Evolutionary conservation across 495 filamentous ascomycete genomes (phyloP).

Genomic region (Xylaria cubensis): DNA sequence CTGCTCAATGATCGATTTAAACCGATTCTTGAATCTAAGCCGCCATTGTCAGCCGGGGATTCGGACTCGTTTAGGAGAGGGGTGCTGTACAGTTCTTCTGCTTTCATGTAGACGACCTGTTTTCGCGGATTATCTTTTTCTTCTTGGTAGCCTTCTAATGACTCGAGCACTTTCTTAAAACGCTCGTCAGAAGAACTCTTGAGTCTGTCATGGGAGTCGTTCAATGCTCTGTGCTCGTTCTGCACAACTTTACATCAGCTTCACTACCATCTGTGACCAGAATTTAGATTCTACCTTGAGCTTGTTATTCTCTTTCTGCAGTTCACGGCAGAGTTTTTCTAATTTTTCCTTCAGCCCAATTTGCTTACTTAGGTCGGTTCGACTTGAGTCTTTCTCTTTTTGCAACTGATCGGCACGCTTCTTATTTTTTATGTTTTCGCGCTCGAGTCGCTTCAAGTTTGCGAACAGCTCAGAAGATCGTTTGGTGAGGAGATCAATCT

Average conservation of each 20-base stretch:
- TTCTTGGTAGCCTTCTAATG: slow-evolving; percentile 80
- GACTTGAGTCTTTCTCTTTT: slow-evolving; percentile 91
- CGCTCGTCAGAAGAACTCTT: slow-evolving; percentile 80
- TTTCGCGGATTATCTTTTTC: slow-evolving; percentile 78
- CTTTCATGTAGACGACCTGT: slow-evolving; percentile 76
- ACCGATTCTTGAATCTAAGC: slow-evolving; percentile 80
- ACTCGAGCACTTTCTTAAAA: slow-evolving; percentile 65
- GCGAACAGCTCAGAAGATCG: slow-evolving; percentile 89
- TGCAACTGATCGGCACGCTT: slow-evolving; percentile 93
- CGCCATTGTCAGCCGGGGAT: slow-evolving; percentile 36
- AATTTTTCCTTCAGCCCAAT: slow-evolving; percentile 89
- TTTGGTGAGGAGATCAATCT: slow-evolving; percentile 87
- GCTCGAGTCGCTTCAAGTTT: slow-evolving; percentile 93
- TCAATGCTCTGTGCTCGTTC: slow-evolving; percentile 89
- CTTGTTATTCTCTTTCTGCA: slow-evolving; percentile 95
- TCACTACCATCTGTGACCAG: background rate
- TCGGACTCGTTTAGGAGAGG: background rate
- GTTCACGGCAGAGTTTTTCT: slow-evolving; percentile 90
- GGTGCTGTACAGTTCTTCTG: slow-evolving; percentile 79
- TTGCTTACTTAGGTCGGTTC: slow-evolving; percentile 86
- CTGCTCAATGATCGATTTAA: slow-evolving; percentile 93
- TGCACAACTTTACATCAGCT: slow-evolving; percentile 51
- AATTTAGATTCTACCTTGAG: slow-evolving; percentile 67
- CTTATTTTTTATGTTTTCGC: slow-evolving; percentile 92
- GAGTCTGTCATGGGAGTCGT: slow-evolving; percentile 81